Evolutionary conservation across 768 basidiomycete species (phyloP).

Genomic region (Sporobolomyces roseus): DNA sequence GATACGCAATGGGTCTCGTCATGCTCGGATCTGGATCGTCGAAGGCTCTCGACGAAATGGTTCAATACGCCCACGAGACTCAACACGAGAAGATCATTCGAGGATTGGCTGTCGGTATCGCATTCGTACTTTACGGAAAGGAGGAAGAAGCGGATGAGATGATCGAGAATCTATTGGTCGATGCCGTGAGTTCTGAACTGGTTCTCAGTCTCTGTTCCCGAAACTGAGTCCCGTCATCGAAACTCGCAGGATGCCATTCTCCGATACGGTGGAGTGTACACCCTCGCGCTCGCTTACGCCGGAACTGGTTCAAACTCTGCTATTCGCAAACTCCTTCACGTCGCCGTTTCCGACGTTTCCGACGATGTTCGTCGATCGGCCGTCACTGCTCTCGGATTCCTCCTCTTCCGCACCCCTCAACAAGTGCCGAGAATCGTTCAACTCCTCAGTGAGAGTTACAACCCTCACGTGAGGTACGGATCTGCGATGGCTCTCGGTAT

Average conservation of each 20-base stretch:
- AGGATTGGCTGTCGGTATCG: conserved; percentile 84
- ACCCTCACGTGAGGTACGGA: conserved; percentile 95
- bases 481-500: conserved; percentile 94
- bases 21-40: conserved; percentile 90
- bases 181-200: conserved; percentile 62
- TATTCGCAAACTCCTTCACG: conserved; percentile 82
- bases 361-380: conserved; percentile 96
- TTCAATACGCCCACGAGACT: conserved; percentile 91
- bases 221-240: not conserved
- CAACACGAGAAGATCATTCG: conserved; percentile 99
- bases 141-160: conserved; percentile 89
- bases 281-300: conserved; percentile 90
- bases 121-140: conserved; percentile 84
- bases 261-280: conserved; percentile 96
- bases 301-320: conserved; percentile 93
- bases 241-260: conserved; percentile 78
- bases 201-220: not conserved
- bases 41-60: conserved; percentile 84
- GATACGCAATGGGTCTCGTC: conserved; percentile 94
- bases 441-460: conserved; percentile 94
- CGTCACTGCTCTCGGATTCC: conserved; percentile 89
- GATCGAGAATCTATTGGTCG: conserved; percentile 69
- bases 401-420: conserved; percentile 91
- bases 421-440: conserved; percentile 97
- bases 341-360: conserved; percentile 96